Evolutionary conservation across 2,329 filamentous ascomycete genomes (phyloP), one percentile per base, ranked within the genome.

Genomic region (Magnaporthiopsis poae): DNA sequence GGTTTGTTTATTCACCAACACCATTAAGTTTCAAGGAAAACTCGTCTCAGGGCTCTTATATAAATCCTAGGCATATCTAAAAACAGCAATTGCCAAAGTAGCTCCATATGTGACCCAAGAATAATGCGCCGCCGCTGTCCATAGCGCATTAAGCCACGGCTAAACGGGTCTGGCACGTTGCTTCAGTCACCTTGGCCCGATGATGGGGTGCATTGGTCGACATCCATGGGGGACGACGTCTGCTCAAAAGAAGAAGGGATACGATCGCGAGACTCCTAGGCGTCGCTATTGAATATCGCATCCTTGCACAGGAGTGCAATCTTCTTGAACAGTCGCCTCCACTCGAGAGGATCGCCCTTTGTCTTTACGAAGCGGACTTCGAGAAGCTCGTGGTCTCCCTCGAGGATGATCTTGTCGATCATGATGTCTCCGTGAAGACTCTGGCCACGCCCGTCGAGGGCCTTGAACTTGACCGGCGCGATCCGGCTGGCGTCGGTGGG

Each of bases 321-420:
- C 77, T 92, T 93, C 79, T 99, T 99, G 82, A 99, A 99, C 75
- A 99, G 92, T 46, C 95, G 83, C 68, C 95, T 86, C 95, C 96
- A 99, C 80, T 98, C 94, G 64, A 99, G 79, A 5, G 95, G 95
- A 80, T 99, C 95, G 7, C 95, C 95, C 79, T 96, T 97, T 66
- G 91, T 84, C 79, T 99, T 99, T 70, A 96, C 86, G 75, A 99
- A 98, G 65, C 92, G 85, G 35, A 97, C 90, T 76, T 97, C 93
- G 31, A 93, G 83, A 39, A 94, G 77, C 68, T 90, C 88, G 77
- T 73, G 78, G 72, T 69, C 79, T 69, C 77, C 80, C 66, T 90
- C 88, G 69, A 89, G 82, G 60, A 77, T 75, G 74, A 86, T 86
- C 77, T 80, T 85, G 73, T 94, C 89, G 8, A 95, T 80, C 15